Evolutionary conservation across 345 rosid genomes (phyloP), one percentile per base, ranked within the genome.

Genomic region (Luvunga scandens): DNA sequence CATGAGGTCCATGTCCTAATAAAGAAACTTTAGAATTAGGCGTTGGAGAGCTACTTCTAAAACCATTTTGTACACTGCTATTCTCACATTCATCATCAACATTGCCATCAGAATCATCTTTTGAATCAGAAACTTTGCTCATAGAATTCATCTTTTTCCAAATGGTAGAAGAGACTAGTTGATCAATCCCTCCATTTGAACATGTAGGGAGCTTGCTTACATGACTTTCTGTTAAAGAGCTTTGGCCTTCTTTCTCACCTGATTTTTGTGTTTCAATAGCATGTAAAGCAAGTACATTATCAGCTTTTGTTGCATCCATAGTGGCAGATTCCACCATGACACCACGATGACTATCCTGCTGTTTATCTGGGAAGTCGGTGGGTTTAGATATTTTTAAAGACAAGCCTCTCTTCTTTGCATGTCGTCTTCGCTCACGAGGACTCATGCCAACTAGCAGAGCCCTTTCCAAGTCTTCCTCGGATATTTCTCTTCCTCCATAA

Each of bases 1-100:
- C 99, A 66, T 94, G 97, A 2, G 97, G 98, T 73, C 99, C 99
- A 87, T 94, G 99, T 80, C 99, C 99, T 80, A 96, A 81, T 53
- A 95, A 79, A 27, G 99, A 95, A 55, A 91, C 81, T 64, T 90
- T 93, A 63, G 92, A 84, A 79, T 90, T 88, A 66, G 80, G 89
- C 73, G 76, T 88, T 63, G 87, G 82, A 39, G 75, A 39, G 27
- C 45, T 69, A 62, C 69, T 86, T 42, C 80, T 89, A 56, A 81
- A 80, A 18, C 78, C 85, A 75, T 82, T 82, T 34, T 45, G 62
- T 12, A 57, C 56, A 27, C 62, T 69, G 50, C 71, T 69, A n/a
- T 19, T 33, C n/a, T 72, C 78, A 61, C 66, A 73, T 31, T 76
- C 79, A 77, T 83, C 86, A 60, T 83, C 85, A 65, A 34, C 78